phyloP scores from a whole-genome alignment of 2,329 filamentous ascomycete species.

The Kalmusia sp. region DNA sequence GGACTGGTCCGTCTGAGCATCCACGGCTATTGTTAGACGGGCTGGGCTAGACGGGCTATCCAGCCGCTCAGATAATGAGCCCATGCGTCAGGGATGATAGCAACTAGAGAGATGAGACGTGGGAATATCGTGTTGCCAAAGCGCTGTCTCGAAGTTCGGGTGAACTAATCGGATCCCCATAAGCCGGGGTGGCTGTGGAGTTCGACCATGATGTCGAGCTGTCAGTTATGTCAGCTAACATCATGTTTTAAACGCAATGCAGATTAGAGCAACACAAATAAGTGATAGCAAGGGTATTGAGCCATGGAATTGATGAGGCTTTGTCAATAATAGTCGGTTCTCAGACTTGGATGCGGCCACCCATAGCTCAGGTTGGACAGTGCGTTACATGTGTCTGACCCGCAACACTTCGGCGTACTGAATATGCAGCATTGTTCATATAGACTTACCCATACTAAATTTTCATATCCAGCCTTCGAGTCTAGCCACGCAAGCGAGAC shows the following conservation, averaged over 20 bases:
- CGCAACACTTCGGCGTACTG: slow-evolving; percentile 1
- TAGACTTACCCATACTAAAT: slow-evolving; percentile 5
- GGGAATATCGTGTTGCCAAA: slow-evolving; percentile 31
- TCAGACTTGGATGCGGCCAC: slow-evolving; percentile 4
- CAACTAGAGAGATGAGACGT: slow-evolving; percentile 46
- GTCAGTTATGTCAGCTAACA: slow-evolving; percentile 44
- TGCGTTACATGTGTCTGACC: slow-evolving; percentile 13
- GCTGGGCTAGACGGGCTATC: slow-evolving; percentile 37
- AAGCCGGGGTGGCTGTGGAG: slow-evolving; percentile 42
- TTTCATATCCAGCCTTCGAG: slow-evolving; percentile 1
- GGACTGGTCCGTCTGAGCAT: slow-evolving; percentile 45
- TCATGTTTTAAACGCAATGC: slow-evolving; percentile 27
- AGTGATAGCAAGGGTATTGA: slow-evolving; percentile 26
- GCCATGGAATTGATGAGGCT: slow-evolving; percentile 16
- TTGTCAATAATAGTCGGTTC: slow-evolving; percentile 19
- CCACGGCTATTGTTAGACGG: slow-evolving; percentile 48
- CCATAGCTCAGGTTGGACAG: slow-evolving; percentile 13
- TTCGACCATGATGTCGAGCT: slow-evolving; percentile 32
- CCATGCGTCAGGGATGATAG: slow-evolving; percentile 47
- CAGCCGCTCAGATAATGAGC: slow-evolving; percentile 41
- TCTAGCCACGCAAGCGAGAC: slow-evolving; percentile 4
- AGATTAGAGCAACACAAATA: slow-evolving; percentile 23
- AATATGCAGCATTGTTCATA: slow-evolving; percentile 12
- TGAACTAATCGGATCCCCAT: slow-evolving; percentile 47
- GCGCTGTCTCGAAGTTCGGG: slow-evolving; percentile 48